Base-by-base conservation (phyloP, 495 filamentous ascomycete species). In the Beverwykella pulmonaria region DNA sequence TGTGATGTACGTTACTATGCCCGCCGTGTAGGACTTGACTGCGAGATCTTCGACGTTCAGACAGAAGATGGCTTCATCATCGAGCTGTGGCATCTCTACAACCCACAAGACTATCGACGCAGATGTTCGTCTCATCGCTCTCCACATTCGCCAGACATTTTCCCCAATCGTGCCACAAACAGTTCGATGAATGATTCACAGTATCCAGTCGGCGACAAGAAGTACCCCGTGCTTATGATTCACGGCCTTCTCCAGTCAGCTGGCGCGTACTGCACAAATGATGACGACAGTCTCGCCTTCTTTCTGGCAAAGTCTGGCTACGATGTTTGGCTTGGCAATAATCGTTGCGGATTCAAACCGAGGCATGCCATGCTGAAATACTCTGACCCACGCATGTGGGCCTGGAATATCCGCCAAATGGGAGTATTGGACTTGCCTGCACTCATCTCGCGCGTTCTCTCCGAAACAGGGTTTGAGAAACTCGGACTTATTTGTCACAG, bases 311-410 rank as follows among this genome's bases (percentile, higher is more conserved):
- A 96, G 75, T 87, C 83, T 0, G 93, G 93, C n/a, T 97, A 90
- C 77, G 93, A 98, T 74, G 91, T 98, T 55, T 98, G 93, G 93
- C 82, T 97, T 4, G 93, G 94, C 7, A 96, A 97, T 75, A 97
- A 96, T 73, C 87, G 93, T 23, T 97, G 94, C 74, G 94, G 93
- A 14, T 89, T 93, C 73, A 73, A 82, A 0, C 92, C 93, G 1
- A 81, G 86, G 65, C 93, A 98, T 70, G 84, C 82, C 0, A 79
- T 87, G 14, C 80, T 98, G 48, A 79, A 81, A 1, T 84, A 88
- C 63, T 79, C 79, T 19, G 93, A 98, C 71, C 93, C 93, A 6
- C 85, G 93, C 20, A 96, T 98, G 92, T 98, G 93, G 93, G 84
- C 88, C 12, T 98, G 93, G 93, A 96, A 96, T 71, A 95, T 97